These are phyloP conservation scores for Toxicodendron radicans DNA, from an alignment of 345 rosid genomes.

Conservation along the genomic window DNA sequence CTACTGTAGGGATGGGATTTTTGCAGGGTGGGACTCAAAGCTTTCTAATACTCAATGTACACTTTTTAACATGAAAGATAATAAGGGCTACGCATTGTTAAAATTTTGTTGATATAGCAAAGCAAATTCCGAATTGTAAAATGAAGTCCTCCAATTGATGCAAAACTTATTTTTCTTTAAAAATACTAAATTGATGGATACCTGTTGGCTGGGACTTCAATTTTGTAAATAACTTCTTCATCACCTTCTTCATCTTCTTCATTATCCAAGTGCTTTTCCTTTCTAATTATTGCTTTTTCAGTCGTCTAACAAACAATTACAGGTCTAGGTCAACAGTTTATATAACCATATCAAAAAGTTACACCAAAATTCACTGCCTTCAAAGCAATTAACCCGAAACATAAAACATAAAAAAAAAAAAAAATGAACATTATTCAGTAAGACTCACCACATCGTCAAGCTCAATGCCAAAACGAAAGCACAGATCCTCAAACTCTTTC, in stretches of 20 bases:
- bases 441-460: constrained; percentile 88
- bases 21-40: too few species aligned
- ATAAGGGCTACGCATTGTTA: not conserved
- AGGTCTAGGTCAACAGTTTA: not conserved
- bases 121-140: constrained; percentile 47
- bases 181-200: constrained; percentile 15
- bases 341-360: not conserved
- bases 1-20: too few species aligned
- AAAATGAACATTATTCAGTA: not conserved
- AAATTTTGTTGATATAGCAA: constrained; percentile 19
- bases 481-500: constrained; percentile 83
- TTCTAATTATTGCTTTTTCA: constrained; percentile 81
- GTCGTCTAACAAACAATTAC: constrained; percentile 53
- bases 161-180: not conserved
- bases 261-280: constrained; percentile 60
- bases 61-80: too few species aligned
- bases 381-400: not conserved
- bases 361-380: not conserved
- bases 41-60: too few species aligned
- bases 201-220: constrained; percentile 93
- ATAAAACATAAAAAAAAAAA: not conserved
- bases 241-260: constrained; percentile 53
- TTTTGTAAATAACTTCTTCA: constrained; percentile 82
- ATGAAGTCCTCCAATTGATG: not conserved
- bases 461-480: constrained; percentile 91